phyloP scores from a whole-genome alignment of 768 basidiomycete species.

The Tricholomella constricta region DNA sequence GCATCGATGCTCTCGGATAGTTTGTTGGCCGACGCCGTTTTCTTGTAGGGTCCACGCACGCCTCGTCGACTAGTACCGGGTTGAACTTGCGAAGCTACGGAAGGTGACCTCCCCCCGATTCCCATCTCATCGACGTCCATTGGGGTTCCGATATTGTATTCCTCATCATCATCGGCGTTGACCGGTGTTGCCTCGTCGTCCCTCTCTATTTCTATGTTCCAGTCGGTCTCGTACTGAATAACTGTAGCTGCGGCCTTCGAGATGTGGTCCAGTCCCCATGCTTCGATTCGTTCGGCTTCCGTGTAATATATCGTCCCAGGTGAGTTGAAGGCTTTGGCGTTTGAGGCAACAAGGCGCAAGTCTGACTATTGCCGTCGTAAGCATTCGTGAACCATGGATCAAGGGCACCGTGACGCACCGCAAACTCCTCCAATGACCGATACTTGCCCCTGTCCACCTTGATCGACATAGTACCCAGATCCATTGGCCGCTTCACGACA shows the following conservation, averaged over 20 bases:
- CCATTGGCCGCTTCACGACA: constrained; percentile 86
- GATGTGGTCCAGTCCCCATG: constrained; percentile 75
- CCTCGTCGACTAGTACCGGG: constrained; percentile 42
- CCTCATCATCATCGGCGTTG: constrained; percentile 43
- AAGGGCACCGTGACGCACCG: constrained; percentile 45
- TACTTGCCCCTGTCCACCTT: constrained; percentile 82
- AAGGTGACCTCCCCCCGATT: constrained; percentile 44
- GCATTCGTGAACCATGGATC: constrained; percentile 7
- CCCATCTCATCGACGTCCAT: constrained; percentile 49
- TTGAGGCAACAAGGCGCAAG: constrained; percentile 68
- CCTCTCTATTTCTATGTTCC: constrained; percentile 79
- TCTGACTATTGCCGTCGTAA: constrained; percentile 49
- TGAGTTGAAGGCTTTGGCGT: constrained; percentile 78
- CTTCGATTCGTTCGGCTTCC: constrained; percentile 73
- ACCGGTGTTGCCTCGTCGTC: constrained; percentile 52
- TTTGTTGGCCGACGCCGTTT: constrained; percentile 25
- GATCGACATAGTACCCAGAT: constrained; percentile 80
- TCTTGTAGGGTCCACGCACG: constrained; percentile 58
- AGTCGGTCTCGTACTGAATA: constrained; percentile 81
- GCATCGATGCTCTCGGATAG: constrained; percentile 57
- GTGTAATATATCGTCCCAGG: constrained; percentile 71
- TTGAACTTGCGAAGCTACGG: constrained; percentile 44
- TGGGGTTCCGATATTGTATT: constrained; percentile 35
- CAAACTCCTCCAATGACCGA: constrained; percentile 77
- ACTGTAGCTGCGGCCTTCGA: constrained; percentile 68